Evolutionary conservation across 768 basidiomycete species (phyloP).

Genomic region (Suillus subluteus): DNA sequence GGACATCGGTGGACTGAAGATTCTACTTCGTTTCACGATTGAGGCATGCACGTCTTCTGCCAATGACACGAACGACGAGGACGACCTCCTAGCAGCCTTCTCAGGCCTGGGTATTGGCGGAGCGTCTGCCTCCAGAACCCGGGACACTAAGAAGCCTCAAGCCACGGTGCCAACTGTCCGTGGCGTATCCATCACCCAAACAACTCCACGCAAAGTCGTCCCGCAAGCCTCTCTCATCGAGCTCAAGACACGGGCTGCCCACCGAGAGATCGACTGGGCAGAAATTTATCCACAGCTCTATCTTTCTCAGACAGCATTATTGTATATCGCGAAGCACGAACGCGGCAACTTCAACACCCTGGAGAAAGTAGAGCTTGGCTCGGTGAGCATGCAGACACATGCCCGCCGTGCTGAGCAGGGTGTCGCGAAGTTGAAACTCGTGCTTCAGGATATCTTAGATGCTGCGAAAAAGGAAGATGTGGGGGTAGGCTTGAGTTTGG

Average conservation of each 20-base stretch:
- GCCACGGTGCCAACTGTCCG: conserved; percentile 1
- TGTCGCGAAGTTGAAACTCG: conserved; percentile 29
- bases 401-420: conserved; percentile 24
- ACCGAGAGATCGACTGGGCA: conserved; percentile 52
- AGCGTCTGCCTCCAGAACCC: background rate
- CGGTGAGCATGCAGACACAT: conserved; percentile 26
- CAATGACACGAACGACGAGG: conserved; percentile 12
- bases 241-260: conserved; percentile 34
- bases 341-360: conserved; percentile 55
- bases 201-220: conserved; percentile 31
- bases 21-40: conserved; percentile 62
- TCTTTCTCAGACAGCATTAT: conserved; percentile 67
- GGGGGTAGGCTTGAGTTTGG: conserved; percentile 56
- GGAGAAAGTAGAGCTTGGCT: conserved; percentile 47
- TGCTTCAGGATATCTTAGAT: conserved; percentile 44
- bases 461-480: conserved; percentile 56
- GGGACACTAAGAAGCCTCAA: conserved; percentile 2
- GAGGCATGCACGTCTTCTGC: conserved; percentile 41
- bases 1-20: conserved; percentile 60
- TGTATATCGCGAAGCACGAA: conserved; percentile 61
- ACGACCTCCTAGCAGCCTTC: conserved; percentile 31
- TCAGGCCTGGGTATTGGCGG: conserved; percentile 25
- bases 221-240: conserved; percentile 42
- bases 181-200: conserved; percentile 26
- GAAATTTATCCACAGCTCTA: conserved; percentile 69